These are phyloP conservation scores for Nakataea oryzae DNA, from an alignment of 2,329 filamentous ascomycete species.

Conservation along the genomic window DNA sequence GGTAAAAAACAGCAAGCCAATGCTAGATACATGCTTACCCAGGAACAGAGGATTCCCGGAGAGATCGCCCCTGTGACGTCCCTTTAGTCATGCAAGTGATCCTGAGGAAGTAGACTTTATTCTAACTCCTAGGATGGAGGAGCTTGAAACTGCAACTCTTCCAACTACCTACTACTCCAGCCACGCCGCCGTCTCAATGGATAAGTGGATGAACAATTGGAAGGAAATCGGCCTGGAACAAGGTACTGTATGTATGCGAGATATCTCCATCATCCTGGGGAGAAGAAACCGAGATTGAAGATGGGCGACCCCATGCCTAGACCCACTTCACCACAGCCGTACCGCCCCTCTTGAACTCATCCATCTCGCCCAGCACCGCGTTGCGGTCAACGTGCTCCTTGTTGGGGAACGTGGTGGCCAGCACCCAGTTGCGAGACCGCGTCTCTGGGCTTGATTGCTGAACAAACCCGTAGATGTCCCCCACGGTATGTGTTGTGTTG, in stretches of 20 bases:
- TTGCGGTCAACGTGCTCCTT: conserved; percentile 66
- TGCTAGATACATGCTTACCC: background rate
- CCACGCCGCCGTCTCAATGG: background rate
- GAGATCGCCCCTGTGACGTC: background rate
- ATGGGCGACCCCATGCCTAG: conserved; percentile 6
- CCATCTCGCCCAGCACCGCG: conserved; percentile 45
- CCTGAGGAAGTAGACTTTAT: background rate
- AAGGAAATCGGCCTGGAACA: background rate
- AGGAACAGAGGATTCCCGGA: background rate
- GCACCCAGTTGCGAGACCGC: conserved; percentile 52
- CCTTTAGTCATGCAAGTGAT: background rate
- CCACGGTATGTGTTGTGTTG: conserved; percentile 69
- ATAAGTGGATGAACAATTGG: background rate
- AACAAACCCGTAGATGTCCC: conserved; percentile 69
- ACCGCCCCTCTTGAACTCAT: conserved; percentile 56
- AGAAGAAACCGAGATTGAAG: background rate
- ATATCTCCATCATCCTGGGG: background rate
- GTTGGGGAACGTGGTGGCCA: conserved; percentile 75
- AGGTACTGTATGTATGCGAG: background rate
- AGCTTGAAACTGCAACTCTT: background rate
- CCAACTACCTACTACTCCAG: background rate
- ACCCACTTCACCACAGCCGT: conserved; percentile 54
- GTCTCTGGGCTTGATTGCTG: conserved; percentile 49
- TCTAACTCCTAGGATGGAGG: background rate
- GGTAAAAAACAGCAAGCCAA: background rate